These are phyloP conservation scores for Samsoniella hepiali DNA, from an alignment of 2,329 filamentous ascomycete genomes.

Conservation along the genomic window DNA sequence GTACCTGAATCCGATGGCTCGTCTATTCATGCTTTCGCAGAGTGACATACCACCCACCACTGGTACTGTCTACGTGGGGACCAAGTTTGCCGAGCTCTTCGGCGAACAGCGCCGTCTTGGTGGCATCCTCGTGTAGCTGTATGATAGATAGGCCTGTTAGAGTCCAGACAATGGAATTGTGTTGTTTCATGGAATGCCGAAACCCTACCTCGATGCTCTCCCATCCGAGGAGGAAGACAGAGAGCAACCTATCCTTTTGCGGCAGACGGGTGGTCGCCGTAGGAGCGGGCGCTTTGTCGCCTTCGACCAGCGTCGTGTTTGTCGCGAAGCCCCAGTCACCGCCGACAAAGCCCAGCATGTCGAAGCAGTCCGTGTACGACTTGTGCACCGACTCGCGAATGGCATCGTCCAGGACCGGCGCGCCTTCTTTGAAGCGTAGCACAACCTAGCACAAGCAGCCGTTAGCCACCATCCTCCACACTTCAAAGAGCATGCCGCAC, in stretches of 20 bases:
- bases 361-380: constrained; percentile 11
- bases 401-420: not conserved
- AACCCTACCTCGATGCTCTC: constrained; percentile 11
- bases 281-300: not conserved
- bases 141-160: not conserved
- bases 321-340: constrained; percentile 12
- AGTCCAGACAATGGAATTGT: not conserved
- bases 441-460: not conserved
- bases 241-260: not conserved
- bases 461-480: not conserved
- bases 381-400: constrained; percentile 6
- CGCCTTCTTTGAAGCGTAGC: not conserved
- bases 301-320: not conserved
- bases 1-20: not conserved
- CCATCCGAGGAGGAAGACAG: constrained; percentile 8
- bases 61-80: not conserved
- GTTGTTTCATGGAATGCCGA: not conserved
- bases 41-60: constrained; percentile 11
- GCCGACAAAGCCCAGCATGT: constrained; percentile 13
- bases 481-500: not conserved
- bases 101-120: constrained; percentile 4
- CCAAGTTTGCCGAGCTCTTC: constrained; percentile 5
- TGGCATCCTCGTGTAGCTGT: constrained; percentile 9
- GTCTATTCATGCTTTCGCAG: not conserved
- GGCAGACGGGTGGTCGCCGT: not conserved